Evolutionary conservation across 2,329 filamentous ascomycete species (phyloP).

Genomic region (Fusarium agapanthi): DNA sequence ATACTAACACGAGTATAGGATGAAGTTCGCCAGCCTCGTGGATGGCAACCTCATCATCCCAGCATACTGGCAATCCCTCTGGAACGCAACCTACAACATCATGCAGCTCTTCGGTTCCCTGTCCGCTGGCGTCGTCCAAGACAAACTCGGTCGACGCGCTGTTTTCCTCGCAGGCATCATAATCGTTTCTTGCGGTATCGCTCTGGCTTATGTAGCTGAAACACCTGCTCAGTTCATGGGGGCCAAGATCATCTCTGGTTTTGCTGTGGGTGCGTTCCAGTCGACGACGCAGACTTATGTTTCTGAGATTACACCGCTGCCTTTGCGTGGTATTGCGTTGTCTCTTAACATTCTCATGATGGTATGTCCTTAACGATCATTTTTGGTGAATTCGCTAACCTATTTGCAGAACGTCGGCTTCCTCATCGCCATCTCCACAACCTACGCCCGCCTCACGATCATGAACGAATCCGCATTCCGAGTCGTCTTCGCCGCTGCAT

Average conservation of each 20-base stretch:
- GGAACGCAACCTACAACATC: constrained; percentile 9
- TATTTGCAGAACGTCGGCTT: not conserved
- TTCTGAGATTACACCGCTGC: not conserved
- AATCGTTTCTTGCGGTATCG: not conserved
- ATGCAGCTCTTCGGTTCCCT: constrained; percentile 8
- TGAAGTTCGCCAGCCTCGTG: constrained; percentile 6
- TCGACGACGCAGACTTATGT: constrained; percentile 17
- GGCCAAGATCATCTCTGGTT: constrained; percentile 12
- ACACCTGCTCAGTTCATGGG: constrained; percentile 18
- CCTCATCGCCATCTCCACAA: not conserved
- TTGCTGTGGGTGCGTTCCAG: constrained; percentile 9
- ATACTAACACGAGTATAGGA: not conserved
- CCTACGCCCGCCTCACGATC: not conserved
- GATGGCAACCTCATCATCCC: constrained; percentile 6
- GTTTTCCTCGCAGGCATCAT: not conserved
- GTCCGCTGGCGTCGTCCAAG: not conserved
- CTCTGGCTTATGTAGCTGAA: not conserved
- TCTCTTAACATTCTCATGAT: constrained; percentile 9
- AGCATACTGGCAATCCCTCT: constrained; percentile 9
- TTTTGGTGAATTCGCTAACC: not conserved
- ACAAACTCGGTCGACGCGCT: not conserved
- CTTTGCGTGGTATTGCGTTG: not conserved
- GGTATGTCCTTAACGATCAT: not conserved
- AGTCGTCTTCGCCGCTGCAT: constrained; percentile 2
- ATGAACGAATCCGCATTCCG: constrained; percentile 10